A percentile compares a stretch with the other conserved stretches of the same genome.
Evolutionary conservation across 371 early-diverging fungal species (phyloP).

Genomic region (Apophysomyces ossiformis): DNA sequence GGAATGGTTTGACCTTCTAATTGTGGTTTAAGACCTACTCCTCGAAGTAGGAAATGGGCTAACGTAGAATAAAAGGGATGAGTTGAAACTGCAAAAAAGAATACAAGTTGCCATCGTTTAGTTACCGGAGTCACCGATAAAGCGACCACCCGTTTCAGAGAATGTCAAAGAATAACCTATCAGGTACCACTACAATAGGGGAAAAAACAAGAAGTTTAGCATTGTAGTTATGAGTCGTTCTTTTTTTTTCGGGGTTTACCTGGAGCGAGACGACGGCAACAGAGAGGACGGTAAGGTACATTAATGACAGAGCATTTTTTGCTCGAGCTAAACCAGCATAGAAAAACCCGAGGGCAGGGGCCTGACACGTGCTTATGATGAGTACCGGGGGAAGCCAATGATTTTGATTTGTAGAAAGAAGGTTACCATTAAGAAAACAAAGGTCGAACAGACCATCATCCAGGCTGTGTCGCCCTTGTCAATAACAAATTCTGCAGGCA

Average conservation of each 20-base stretch:
- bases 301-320: slow-evolving; percentile 80
- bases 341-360: slow-evolving; percentile 78
- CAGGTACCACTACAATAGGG: slow-evolving; percentile 69
- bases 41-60: slow-evolving; percentile 49
- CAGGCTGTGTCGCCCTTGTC: slow-evolving; percentile 78
- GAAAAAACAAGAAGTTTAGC: not conserved
- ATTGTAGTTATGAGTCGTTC: too few relatives aligned
- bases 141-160: slow-evolving; percentile 67
- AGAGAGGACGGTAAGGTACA: slow-evolving; percentile 79
- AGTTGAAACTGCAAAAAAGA: not conserved
- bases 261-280: slow-evolving; percentile 84
- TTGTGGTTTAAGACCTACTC: slow-evolving; percentile 47
- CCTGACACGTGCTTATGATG: slow-evolving; percentile 28
- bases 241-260: slow-evolving; percentile 21
- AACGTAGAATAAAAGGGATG: not conserved
- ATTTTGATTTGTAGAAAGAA: not conserved
- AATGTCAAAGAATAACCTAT: slow-evolving; percentile 88
- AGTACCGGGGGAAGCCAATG: not conserved
- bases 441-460: slow-evolving; percentile 55
- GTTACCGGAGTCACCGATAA: slow-evolving; percentile 79
- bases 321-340: slow-evolving; percentile 86
- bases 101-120: not conserved
- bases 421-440: slow-evolving; percentile 54
- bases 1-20: slow-evolving; percentile 62
- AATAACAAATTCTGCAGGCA: slow-evolving; percentile 16